phyloP scores from a whole-genome alignment of 495 filamentous ascomycete genomes.

The Penicillium odoratum region DNA sequence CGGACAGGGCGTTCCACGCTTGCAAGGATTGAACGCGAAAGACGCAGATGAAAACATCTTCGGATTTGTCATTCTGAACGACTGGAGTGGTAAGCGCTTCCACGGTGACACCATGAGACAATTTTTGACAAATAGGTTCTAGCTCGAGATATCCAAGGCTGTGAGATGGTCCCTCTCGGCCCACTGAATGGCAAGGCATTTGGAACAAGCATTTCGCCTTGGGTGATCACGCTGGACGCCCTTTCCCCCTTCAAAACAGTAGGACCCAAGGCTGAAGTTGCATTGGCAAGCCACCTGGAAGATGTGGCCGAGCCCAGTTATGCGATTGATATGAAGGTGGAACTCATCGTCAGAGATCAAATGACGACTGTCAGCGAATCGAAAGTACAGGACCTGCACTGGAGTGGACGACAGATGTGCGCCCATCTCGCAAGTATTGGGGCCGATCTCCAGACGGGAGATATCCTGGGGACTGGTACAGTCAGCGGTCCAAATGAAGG shows the following conservation, averaged over 20 bases:
- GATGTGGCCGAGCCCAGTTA: constrained; percentile 60
- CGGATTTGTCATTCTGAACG: constrained; percentile 82
- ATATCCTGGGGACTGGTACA: constrained; percentile 80
- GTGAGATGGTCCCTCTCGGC: constrained; percentile 39
- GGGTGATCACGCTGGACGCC: constrained; percentile 80
- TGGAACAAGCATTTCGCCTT: constrained; percentile 74
- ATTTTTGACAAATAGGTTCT: constrained; percentile 22
- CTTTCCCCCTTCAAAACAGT: constrained; percentile 57
- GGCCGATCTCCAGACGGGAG: constrained; percentile 71
- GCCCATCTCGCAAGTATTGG: constrained; percentile 79
- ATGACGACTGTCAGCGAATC: constrained; percentile 60
- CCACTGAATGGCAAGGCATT: constrained; percentile 72
- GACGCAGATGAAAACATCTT: constrained; percentile 75
- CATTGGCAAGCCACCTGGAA: constrained; percentile 61
- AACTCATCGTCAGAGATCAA: constrained; percentile 57
- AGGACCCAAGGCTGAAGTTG: constrained; percentile 55
- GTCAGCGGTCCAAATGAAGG: constrained; percentile 63
- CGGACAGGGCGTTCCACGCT: constrained; percentile 35
- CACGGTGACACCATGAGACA: constrained; percentile 28
- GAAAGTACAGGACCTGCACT: constrained; percentile 66
- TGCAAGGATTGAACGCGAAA: constrained; percentile 23
- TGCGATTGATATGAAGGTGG: constrained; percentile 67
- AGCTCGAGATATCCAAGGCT: constrained; percentile 39
- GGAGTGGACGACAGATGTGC: constrained; percentile 84
- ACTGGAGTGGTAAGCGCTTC: constrained; percentile 75